Percentiles rank a stretch among this genome's conserved stretches.
Evolutionary conservation across 2,329 filamentous ascomycete genomes (phyloP).

Genomic region (Chrysosporium keratinophilum): DNA sequence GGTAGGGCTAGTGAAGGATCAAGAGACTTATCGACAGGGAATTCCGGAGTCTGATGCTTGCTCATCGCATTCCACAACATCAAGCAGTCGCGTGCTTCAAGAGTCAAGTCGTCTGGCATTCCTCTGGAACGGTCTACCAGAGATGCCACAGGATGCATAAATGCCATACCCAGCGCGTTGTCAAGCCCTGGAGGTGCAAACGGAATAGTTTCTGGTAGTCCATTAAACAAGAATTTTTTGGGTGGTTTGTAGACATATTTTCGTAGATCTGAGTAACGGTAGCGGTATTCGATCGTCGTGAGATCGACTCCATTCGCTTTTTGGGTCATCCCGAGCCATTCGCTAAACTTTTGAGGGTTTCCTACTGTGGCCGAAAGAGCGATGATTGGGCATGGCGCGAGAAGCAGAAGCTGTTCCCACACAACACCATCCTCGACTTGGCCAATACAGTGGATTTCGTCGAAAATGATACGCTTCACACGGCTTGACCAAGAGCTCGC

Average conservation of each 20-base stretch:
- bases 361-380: constrained; percentile 71
- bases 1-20: constrained; percentile 43
- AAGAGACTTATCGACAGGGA: constrained; percentile 42
- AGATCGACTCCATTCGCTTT: constrained; percentile 52
- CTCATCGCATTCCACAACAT: constrained; percentile 55
- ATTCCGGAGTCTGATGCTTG: constrained; percentile 44
- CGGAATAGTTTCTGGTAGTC: constrained; percentile 34
- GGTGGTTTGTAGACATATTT: constrained; percentile 58
- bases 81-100: constrained; percentile 63
- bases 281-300: constrained; percentile 56
- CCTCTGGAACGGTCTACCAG: constrained; percentile 52
- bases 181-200: constrained; percentile 41
- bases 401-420: constrained; percentile 66
- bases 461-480: constrained; percentile 68
- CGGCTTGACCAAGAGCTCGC: constrained; percentile 56
- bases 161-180: constrained; percentile 42
- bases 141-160: constrained; percentile 57
- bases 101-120: constrained; percentile 54
- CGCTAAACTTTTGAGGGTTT: constrained; percentile 59
- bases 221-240: constrained; percentile 41
- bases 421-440: constrained; percentile 64
- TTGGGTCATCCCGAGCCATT: constrained; percentile 58
- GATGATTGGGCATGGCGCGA: constrained; percentile 67
- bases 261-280: constrained; percentile 66
- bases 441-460: constrained; percentile 72